Base-by-base conservation (phyloP, 2,329 filamentous ascomycete genomes). In the Fusarium denticulatum region DNA sequence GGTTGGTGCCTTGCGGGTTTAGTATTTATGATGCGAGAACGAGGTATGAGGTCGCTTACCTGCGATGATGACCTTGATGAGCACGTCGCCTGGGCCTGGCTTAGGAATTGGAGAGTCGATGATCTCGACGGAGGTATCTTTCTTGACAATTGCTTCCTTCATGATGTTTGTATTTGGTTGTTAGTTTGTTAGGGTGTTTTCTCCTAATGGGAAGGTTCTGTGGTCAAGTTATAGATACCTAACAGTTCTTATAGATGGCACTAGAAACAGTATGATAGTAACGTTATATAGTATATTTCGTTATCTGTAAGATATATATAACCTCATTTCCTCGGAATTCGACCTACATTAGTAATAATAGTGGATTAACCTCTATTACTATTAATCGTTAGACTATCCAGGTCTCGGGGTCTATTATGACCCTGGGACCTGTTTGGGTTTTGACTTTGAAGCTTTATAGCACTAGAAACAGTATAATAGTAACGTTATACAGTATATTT, bases 1-100 rank as follows among this genome's bases (percentile, higher is more conserved):
- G 78, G 36, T 80, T 80, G 4, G 72, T 74, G 13, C 75, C 76
- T 69, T 9, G 1, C 2, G 2, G 0, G 5, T 8, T 62, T 11
- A 55, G 20, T 9, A 20, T 26, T 2, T 2, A 13, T 2, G 4
- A 0, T 34, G 1, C 0, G 18, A 11, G 15, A 1, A 14, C 6
- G 5, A 7, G 2, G 11, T 18, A 2, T 13, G 2, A 2, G 10
- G 6, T 22, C 8, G 1, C 47, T 9, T 42, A 42, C 67, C 68
- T 5, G 67, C 61, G 15, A 71, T 45, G 6, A 71, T 6, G 1
- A 71, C 67, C 28, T 61, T 71, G 30, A 71, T 71, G 7, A 71
- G 60, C 0, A 71, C 43, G 7, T 71, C 32, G 3, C 40, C 61
- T 0, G 67, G 67, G 1, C 61, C 68, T 2, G 68, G 68, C 24